These are phyloP conservation scores for Anastatica hierochuntica DNA, from an alignment of 345 rosid genomes.

Conservation along the genomic window DNA sequence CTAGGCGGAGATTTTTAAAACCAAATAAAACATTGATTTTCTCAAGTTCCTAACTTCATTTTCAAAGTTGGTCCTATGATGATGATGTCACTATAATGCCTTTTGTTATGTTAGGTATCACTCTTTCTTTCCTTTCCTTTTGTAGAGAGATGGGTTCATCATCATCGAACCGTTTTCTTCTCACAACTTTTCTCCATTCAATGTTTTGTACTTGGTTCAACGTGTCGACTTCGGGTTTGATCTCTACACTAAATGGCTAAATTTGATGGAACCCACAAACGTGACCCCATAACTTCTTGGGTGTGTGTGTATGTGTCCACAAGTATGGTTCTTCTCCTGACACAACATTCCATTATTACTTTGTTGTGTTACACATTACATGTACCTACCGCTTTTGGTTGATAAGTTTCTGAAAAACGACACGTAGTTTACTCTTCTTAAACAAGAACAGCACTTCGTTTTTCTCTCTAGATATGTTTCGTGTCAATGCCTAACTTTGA, in stretches of 20 bases:
- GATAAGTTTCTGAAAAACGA: conserved; percentile 1
- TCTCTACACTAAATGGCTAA: conserved; percentile 16
- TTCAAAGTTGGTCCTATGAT: too few relatives aligned
- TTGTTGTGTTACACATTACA: conserved; percentile 17
- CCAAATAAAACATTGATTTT: too few relatives aligned
- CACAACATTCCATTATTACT: conserved; percentile 24
- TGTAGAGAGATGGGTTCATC: too few relatives aligned
- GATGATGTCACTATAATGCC: conserved; percentile 22
- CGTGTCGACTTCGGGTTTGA: conserved; percentile 30
- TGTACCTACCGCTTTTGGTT: conserved; percentile 4
- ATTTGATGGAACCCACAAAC: conserved; percentile 12
- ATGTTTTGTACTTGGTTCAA: conserved; percentile 22
- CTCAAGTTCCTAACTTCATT: too few relatives aligned
- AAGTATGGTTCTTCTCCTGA: conserved; percentile 13
- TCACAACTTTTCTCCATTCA: conserved; percentile 18
- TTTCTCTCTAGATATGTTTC: not conserved
- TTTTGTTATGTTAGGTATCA: conserved; percentile 11
- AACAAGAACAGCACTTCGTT: conserved; percentile 1
- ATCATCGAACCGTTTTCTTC: conserved; percentile 22
- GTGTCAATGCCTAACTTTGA: conserved; percentile 28
- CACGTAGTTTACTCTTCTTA: conserved; percentile 8
- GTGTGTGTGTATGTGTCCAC: conserved; percentile 16
- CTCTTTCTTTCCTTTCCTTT: not conserved
- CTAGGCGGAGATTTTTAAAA: too few relatives aligned
- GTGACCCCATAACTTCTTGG: conserved; percentile 15